A percentile compares a stretch with the other conserved stretches of the same genome.
These are phyloP conservation scores for Elongisporangium senticosum DNA, from an alignment of 352 stramenopile species.

Conservation along the genomic window DNA sequence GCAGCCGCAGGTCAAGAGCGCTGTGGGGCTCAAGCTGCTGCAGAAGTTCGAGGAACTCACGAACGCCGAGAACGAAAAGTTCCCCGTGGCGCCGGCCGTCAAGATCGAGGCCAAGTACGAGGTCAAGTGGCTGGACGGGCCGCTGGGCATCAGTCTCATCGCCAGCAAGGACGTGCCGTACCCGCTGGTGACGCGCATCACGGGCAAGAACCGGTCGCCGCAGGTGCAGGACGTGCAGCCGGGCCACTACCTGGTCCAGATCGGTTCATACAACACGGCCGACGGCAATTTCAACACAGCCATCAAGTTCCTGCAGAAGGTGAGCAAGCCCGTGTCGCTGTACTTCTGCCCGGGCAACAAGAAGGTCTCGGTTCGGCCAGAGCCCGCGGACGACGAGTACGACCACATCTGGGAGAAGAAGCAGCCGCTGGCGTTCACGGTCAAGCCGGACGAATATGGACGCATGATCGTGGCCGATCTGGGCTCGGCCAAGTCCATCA, in stretches of 20 bases:
- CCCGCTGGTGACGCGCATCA: constrained; percentile 82
- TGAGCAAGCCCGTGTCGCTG: constrained; percentile 78
- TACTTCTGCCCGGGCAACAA: constrained; percentile 84
- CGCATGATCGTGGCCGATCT: constrained; percentile 79
- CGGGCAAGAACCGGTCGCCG: constrained; percentile 81
- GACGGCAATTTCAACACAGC: constrained; percentile 86
- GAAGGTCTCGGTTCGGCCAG: constrained; percentile 64
- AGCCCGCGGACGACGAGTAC: constrained; percentile 66
- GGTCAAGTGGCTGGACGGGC: constrained; percentile 84
- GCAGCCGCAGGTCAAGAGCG: constrained; percentile 62
- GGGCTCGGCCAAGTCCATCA: constrained; percentile 81
- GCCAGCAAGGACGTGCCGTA: constrained; percentile 85
- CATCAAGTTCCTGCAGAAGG: constrained; percentile 87
- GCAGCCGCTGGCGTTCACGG: constrained; percentile 76
- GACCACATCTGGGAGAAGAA: constrained; percentile 89
- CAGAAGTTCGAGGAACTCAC: constrained; percentile 76
- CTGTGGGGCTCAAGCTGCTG: constrained; percentile 62
- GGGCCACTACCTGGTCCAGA: constrained; percentile 84
- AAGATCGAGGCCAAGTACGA: constrained; percentile 83
- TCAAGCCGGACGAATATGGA: constrained; percentile 54
- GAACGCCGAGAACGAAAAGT: constrained; percentile 65
- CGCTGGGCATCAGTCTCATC: constrained; percentile 83
- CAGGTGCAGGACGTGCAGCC: constrained; percentile 85
- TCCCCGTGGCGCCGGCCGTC: constrained; percentile 51
- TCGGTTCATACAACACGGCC: constrained; percentile 76